Evolutionary conservation across 768 basidiomycete genomes (phyloP), one percentile per base, ranked within the genome.

Genomic region (Sarcodon sp.): DNA sequence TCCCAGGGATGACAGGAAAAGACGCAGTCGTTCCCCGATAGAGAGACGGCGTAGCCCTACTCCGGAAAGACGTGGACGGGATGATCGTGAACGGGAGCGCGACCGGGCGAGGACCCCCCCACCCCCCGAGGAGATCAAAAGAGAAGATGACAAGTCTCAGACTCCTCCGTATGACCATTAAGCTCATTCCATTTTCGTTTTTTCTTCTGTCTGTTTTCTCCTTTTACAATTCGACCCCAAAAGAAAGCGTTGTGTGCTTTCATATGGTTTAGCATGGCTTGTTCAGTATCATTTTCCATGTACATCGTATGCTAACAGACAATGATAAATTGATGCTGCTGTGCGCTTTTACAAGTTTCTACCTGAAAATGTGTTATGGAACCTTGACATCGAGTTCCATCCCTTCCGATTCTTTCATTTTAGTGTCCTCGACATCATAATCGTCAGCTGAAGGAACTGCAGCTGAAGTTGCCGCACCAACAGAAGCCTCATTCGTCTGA

Each of bases 401-500:
- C 21, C 4, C 21, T 27, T 27, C 21, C 21, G 4, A 4, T 27
- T 27, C 21, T 27, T 27, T 27, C 21, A 27, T 4, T 27, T 27
- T 27, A 27, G 21, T 27, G 51, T 85, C 73, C 7, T 41, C 13
- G 39, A 6, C 39, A 13, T 41, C 39, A 13, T 41, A 41, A 13
- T 15, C 27, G 27, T 41, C 39, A 7, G 83, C 83, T 1, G 83
- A 84, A 3, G 83, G 83, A 3, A 85, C 83, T 10, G 80, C 75
- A 4, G 83, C 83, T 2, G 83, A 84, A 2, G 75, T 77, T 0
- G 79, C 81, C 1, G 82, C 80, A 31, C 83, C 82, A 1, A 75
- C 73, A 2, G 73, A 51, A 2, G 66, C 64, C 13, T 63, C 61
- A 2, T 51, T 53, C 35, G 66, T 62, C 34, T 71, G 67, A 15